phyloP scores from a whole-genome alignment of 202 grass and related monocot genomes.

The Panicum hallii region DNA sequence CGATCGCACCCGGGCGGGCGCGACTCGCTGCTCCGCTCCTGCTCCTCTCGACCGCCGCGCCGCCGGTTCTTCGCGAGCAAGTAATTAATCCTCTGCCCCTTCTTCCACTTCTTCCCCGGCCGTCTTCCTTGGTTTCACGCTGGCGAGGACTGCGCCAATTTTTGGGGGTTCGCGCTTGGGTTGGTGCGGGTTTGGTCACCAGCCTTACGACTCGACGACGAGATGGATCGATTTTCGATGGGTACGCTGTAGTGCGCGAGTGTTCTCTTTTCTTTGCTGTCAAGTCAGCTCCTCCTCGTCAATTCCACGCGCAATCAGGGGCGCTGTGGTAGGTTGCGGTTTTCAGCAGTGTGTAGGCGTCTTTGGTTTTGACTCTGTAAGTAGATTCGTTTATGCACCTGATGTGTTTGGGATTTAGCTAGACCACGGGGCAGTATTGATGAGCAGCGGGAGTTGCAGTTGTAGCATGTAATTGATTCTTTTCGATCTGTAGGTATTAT shows the following conservation, averaged over 20 bases:
- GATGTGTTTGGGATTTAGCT: not conserved
- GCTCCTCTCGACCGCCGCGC: not conserved
- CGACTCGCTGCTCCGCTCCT: not conserved
- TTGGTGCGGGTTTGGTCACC: not conserved
- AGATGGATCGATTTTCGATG: slow-evolving; percentile 3
- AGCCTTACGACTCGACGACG: not conserved
- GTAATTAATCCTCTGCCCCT: not conserved
- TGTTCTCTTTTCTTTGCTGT: not conserved
- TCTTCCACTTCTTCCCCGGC: no score
- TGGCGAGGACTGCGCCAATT: not conserved
- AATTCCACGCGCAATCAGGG: not conserved
- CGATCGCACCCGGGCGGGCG: not conserved
- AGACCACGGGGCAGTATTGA: not conserved
- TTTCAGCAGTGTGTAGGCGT: not conserved
- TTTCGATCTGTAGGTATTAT: not conserved
- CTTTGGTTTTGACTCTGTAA: not conserved
- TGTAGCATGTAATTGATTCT: not conserved
- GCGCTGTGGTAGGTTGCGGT: not conserved
- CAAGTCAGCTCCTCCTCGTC: not conserved
- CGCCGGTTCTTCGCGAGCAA: slow-evolving; percentile 13
- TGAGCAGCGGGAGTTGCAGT: not conserved
- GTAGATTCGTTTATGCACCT: not conserved
- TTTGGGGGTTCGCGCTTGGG: not conserved
- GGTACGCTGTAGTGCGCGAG: not conserved
- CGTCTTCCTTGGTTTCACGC: not conserved